Percentiles rank a stretch among this genome's conserved stretches.
Evolutionary conservation across 2,329 filamentous ascomycete genomes (phyloP).

Genomic region (Elsinoe perseae): DNA sequence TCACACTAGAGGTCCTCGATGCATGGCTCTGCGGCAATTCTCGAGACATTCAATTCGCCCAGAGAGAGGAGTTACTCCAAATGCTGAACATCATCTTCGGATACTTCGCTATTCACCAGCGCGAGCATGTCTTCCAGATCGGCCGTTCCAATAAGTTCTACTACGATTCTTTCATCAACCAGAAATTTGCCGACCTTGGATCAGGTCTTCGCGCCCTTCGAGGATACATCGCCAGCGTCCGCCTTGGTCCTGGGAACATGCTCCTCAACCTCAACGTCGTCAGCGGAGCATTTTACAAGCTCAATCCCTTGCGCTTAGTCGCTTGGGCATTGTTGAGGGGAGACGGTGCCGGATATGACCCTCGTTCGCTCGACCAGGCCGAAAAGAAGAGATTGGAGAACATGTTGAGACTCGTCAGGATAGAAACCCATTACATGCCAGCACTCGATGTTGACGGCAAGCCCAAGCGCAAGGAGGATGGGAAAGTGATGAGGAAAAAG

Average conservation of each 20-base stretch:
- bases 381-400: conserved; percentile 22
- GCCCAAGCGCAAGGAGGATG: conserved; percentile 28
- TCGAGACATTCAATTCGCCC: conserved; percentile 32
- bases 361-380: neutral
- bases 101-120: conserved; percentile 39
- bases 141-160: conserved; percentile 47
- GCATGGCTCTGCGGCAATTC: conserved; percentile 36
- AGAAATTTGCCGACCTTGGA: conserved; percentile 37
- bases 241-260: conserved; percentile 50
- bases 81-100: conserved; percentile 51
- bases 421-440: conserved; percentile 35
- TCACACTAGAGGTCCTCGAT: conserved; percentile 37
- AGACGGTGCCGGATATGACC: conserved; percentile 15
- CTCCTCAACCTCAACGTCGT: conserved; percentile 58
- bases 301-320: conserved; percentile 26
- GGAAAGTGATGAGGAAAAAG: conserved; percentile 16
- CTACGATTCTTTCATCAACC: conserved; percentile 27
- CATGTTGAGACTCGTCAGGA: conserved; percentile 36
- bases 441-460: conserved; percentile 13
- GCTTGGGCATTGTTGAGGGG: conserved; percentile 28
- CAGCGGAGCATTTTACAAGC: conserved; percentile 50
- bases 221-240: conserved; percentile 56
- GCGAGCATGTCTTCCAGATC: conserved; percentile 36
- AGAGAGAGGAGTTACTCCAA: conserved; percentile 47
- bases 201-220: conserved; percentile 50